A percentile compares a stretch with the other conserved stretches of the same genome.
phyloP scores from a whole-genome alignment of 1,139 yeast species.

The Geotrichum citri-aurantii region DNA sequence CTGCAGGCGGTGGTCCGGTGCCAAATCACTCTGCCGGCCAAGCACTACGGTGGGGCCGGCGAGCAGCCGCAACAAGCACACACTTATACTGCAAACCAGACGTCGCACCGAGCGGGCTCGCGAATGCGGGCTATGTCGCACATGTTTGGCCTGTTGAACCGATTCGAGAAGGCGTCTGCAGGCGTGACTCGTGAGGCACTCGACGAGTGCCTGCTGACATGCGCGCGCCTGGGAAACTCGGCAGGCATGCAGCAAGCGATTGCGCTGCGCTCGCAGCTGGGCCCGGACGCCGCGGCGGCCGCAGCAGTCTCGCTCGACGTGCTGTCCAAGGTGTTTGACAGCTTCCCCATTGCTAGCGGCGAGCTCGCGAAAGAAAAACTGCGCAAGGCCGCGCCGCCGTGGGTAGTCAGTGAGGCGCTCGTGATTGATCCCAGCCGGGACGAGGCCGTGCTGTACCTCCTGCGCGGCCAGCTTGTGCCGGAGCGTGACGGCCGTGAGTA shows the following conservation, averaged over 20 bases:
- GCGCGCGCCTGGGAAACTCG: conserved; percentile 31
- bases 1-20: conserved; percentile 27
- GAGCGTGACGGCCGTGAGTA: conserved; percentile 20
- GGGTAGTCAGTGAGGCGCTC: conserved; percentile 27
- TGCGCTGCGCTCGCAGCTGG: conserved; percentile 25
- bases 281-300: conserved; percentile 10
- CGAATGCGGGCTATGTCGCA: conserved; percentile 31
- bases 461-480: conserved; percentile 25
- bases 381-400: conserved; percentile 21
- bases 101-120: conserved; percentile 8
- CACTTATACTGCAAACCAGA: neutral
- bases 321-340: conserved; percentile 10
- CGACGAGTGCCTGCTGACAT: conserved; percentile 27
- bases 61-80: conserved; percentile 2
- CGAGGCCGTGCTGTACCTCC: conserved; percentile 27
- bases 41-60: neutral
- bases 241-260: conserved; percentile 30
- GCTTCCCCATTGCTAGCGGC: conserved; percentile 17
- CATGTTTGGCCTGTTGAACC: conserved; percentile 31
- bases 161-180: conserved; percentile 24
- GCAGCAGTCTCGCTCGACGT: neutral
- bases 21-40: neutral
- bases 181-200: conserved; percentile 29
- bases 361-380: conserved; percentile 23
- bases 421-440: conserved; percentile 28